Evolutionary conservation across 2,329 filamentous ascomycete species (phyloP), one percentile per base, ranked within the genome.

Genomic region (Alternaria postmessia): DNA sequence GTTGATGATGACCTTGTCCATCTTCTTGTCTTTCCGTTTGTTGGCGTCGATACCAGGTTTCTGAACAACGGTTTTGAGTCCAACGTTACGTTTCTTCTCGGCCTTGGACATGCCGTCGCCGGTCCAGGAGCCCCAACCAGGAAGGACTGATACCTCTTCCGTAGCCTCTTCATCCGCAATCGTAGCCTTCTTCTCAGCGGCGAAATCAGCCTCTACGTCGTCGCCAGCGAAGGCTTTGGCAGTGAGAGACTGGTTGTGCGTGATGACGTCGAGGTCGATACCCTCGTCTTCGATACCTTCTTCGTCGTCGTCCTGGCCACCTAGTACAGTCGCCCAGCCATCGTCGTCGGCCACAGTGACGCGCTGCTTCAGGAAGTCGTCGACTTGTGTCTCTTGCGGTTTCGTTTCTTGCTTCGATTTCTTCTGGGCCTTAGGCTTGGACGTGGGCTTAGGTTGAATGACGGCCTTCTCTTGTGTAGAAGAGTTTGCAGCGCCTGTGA

Each of bases 91-190:
- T 71, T 90, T 88, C 68, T 85, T 81, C 73, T 88, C 88, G 78
- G 87, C 85, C 68, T 88, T 89, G 77, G 88, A 90, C 64, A 97
- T 84, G 18, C 94, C 94, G 16, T 91, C 88, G 63, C 95, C 95
- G 5, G 91, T 87, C 95, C 95, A 97, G 72, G 85, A 89, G 66
- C 95, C 95, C 95, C 95, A 99, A 46, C 95, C 95, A 0, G 93
- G 93, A 6, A 99, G 85, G n/a, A 91, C 91, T 66, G 90, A 91
- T 75, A 94, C 93, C 14, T 93, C 81, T 57, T 92, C 82, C 79
- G 95, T 91, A 74, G 96, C 91, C 67, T 91, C 93, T 77, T 97
- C 93, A 18, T 92, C 91, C 30, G 87, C 85, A 18, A 88, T 87
- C 1, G 87, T 83, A 51, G 88, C 87, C 16, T 84, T 85, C 81